Evolutionary conservation across 768 basidiomycete genomes (phyloP).

Genomic region (Auriscalpium orientale): DNA sequence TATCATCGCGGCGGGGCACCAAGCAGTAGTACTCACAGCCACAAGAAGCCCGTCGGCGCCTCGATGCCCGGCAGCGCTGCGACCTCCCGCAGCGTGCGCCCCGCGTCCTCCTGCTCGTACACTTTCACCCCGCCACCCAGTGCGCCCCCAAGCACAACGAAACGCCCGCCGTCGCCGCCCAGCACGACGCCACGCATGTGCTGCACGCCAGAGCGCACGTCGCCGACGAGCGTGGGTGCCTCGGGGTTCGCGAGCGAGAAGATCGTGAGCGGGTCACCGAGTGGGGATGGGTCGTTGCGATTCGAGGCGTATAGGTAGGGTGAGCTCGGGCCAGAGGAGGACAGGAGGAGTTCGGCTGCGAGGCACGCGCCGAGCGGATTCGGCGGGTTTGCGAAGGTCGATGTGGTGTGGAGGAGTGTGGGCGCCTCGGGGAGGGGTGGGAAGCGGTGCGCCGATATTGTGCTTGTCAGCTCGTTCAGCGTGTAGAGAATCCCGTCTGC

Average conservation of each 20-base stretch:
- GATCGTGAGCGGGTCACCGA: slow-evolving; percentile 67
- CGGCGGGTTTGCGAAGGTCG: slow-evolving; percentile 39
- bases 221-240: slow-evolving; percentile 43
- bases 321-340: slow-evolving; percentile 38
- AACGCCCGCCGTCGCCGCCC: slow-evolving; percentile 53
- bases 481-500: slow-evolving; percentile 60
- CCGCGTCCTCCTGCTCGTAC: slow-evolving; percentile 58
- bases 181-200: slow-evolving; percentile 67
- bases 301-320: slow-evolving; percentile 70
- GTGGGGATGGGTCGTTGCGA: slow-evolving; percentile 60
- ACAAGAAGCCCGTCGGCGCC: slow-evolving; percentile 31
- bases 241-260: slow-evolving; percentile 46
- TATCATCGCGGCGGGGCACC: too few relatives aligned
- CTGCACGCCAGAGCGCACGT: slow-evolving; percentile 61
- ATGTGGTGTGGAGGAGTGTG: slow-evolving; percentile 30
- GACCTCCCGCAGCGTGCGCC: slow-evolving; percentile 46
- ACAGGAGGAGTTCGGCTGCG: slow-evolving; percentile 65
- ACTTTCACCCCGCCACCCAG: slow-evolving; percentile 62
- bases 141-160: slow-evolving; percentile 57
- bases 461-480: slow-evolving; percentile 56
- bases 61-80: slow-evolving; percentile 32
- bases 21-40: slow-evolving; percentile 21
- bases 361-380: slow-evolving; percentile 40
- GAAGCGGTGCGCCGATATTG: slow-evolving; percentile 47
- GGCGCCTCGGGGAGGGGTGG: slow-evolving; percentile 33